phyloP scores from a whole-genome alignment of 176 grass and related monocot species.

The Eremochloa ophiuroides region DNA sequence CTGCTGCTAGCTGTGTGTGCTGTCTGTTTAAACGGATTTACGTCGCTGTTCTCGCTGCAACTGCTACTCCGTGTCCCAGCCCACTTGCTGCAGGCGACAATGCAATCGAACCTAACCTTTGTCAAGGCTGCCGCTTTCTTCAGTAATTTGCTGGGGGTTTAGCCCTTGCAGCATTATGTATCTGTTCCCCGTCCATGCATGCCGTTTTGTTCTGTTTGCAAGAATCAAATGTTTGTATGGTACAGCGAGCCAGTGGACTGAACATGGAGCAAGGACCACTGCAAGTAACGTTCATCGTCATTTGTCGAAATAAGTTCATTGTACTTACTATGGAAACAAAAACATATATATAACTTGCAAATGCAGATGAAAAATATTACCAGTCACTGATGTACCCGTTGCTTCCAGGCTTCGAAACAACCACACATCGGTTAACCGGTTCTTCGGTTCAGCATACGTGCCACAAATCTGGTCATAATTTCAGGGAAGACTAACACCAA shows the following conservation, averaged over 20 bases:
- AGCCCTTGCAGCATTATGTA: not conserved
- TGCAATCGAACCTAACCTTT: constrained; percentile 1
- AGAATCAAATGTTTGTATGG: not conserved
- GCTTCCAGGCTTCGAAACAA: not conserved
- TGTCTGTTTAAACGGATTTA: not conserved
- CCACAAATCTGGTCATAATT: not conserved
- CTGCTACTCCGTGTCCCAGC: constrained; percentile 3
- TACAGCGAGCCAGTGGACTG: not conserved
- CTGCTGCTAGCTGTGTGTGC: not conserved
- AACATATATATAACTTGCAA: not conserved
- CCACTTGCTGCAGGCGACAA: constrained; percentile 27
- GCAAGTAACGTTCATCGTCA: not conserved
- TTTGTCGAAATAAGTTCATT: not conserved
- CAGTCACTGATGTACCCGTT: not conserved
- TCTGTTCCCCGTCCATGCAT: not conserved
- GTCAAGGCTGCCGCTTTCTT: not conserved
- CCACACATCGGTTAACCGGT: not conserved
- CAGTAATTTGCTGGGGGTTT: not conserved
- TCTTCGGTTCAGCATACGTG: not conserved
- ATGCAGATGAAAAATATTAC: not conserved
- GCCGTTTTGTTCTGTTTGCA: not conserved
- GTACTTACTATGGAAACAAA: not conserved
- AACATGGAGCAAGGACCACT: not conserved
- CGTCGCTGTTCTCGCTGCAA: constrained; percentile 4
- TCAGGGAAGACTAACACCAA: not conserved